Evolutionary conservation across 2,329 filamentous ascomycete genomes (phyloP), one percentile per base, ranked within the genome.

Genomic region (Calonectria pseudoreteaudii): DNA sequence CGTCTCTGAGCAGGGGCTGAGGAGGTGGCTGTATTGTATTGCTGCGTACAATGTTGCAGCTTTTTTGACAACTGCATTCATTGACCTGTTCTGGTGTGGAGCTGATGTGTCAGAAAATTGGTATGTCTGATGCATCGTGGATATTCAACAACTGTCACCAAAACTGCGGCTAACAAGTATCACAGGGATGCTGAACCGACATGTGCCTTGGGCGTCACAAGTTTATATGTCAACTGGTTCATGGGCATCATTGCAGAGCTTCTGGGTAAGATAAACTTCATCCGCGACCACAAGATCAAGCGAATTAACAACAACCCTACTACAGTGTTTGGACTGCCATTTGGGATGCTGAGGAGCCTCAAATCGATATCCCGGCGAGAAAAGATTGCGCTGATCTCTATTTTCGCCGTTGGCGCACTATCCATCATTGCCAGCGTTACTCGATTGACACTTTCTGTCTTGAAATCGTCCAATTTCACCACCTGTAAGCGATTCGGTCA

Each of bases 31-130:
- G 20, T 68, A 68, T 34, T 23, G 1, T 4, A 38, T 68, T 2
- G 14, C 23, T 8, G 50, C 36, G 4, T 68, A 68, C 36, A 56
- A 38, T n/a, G 18, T 53, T n/a, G 50, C 47, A 56, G 49, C 65
- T 1, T 56, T 68, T 20, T 31, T 68, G 7, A 31, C 50, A 1
- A 56, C 49, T 1, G 49, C n/a, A 23, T 53, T 41, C 23, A 52
- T 68, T 5, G 49, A 56, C 8, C 47, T 56, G 14, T 68, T 68
- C 16, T 68, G 65, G 49, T 68, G 65, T 14, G 65, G 65, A 6
- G 7, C 26, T 26, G 16, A 38, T 10, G 38, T 68, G 31, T 11
- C 23, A 4, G 47, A 56, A 44, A 68, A 68, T n/a, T 68, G 23
- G 60, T 53, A 41, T n/a, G 50, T 47, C 14, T 41, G n/a, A 14